These are phyloP conservation scores for Botryotinia narcissicola DNA, from an alignment of 2,329 filamentous ascomycete species.

Conservation along the genomic window DNA sequence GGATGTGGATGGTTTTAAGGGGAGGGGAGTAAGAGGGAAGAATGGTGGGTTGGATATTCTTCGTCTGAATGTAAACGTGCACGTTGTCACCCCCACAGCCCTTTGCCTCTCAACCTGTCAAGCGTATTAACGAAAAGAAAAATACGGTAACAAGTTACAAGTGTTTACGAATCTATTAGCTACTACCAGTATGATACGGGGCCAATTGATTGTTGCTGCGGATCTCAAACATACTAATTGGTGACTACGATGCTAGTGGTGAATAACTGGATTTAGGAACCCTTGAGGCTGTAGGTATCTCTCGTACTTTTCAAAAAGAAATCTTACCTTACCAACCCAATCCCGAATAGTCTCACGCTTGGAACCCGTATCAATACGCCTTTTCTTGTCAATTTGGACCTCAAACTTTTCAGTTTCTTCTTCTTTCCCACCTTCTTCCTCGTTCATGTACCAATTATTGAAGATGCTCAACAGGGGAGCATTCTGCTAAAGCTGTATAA, in stretches of 20 bases:
- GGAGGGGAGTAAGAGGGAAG: constrained; percentile 1
- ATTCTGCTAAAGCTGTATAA: constrained; percentile 6
- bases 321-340: not conserved
- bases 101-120: constrained; percentile 1
- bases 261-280: not conserved
- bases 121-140: not conserved
- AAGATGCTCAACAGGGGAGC: constrained; percentile 4
- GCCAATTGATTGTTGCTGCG: not conserved
- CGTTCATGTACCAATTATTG: constrained; percentile 9
- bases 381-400: not conserved
- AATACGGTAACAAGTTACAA: not conserved
- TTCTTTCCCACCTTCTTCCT: not conserved
- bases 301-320: not conserved
- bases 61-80: constrained; percentile 16
- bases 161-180: constrained; percentile 15
- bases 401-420: not conserved
- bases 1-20: constrained; percentile 19
- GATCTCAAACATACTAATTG: not conserved
- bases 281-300: not conserved
- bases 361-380: not conserved
- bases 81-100: constrained; percentile 10
- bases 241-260: not conserved
- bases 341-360: not conserved
- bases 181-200: not conserved
- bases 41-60: constrained; percentile 12